These are phyloP conservation scores for Graphilbum sp. DNA, from an alignment of 2,329 filamentous ascomycete species.

Conservation along the genomic window DNA sequence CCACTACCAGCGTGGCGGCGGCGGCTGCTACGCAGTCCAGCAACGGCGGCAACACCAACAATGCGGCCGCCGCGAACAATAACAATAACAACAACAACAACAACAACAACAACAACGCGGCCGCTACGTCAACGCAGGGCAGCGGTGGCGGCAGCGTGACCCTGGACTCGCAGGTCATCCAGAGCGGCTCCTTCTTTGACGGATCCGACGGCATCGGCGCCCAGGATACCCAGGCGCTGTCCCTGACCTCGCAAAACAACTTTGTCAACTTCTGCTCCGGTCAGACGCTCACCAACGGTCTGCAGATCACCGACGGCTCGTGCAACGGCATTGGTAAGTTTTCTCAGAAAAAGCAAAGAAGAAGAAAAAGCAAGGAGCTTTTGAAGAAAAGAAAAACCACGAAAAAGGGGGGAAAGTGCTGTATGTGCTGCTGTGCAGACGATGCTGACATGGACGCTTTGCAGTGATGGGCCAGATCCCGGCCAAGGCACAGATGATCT, in stretches of 20 bases:
- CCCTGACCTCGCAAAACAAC: constrained; percentile 25
- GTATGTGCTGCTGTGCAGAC: too few relatives aligned
- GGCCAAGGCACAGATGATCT: constrained; percentile 35
- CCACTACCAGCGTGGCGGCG: background rate
- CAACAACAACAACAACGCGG: constrained; percentile 17
- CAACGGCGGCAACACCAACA: constrained; percentile 6
- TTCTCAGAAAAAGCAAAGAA: background rate
- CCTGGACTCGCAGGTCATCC: constrained; percentile 14
- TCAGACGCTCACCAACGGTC: constrained; percentile 40
- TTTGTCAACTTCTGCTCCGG: constrained; percentile 47
- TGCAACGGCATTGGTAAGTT: constrained; percentile 44
- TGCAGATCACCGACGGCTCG: constrained; percentile 38
- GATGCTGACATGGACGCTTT: background rate
- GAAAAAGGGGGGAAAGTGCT: too few relatives aligned
- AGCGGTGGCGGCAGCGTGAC: constrained; percentile 16
- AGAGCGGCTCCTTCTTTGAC: constrained; percentile 18
- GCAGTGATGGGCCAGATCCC: constrained; percentile 44
- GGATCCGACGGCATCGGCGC: constrained; percentile 17
- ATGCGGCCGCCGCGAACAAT: background rate
- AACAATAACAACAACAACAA: constrained; percentile 5
- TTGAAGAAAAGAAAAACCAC: too few relatives aligned
- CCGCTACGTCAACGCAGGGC: constrained; percentile 30
- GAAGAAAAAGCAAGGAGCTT: too few relatives aligned
- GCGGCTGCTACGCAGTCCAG: background rate
- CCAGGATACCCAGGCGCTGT: constrained; percentile 14